phyloP scores from a whole-genome alignment of 2,329 filamentous ascomycete species.

The Phialophora tarda region DNA sequence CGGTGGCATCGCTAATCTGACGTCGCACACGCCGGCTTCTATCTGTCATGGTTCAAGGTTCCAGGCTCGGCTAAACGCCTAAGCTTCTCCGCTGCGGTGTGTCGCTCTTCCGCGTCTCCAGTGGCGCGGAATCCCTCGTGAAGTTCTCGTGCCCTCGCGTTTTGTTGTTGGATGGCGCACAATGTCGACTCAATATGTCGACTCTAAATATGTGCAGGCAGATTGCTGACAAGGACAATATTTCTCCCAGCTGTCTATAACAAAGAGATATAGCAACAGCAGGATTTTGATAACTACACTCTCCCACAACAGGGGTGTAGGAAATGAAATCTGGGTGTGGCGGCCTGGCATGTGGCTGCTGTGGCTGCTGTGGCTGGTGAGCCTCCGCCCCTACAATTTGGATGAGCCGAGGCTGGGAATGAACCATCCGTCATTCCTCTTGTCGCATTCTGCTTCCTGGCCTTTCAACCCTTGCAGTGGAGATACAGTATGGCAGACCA shows the following conservation, averaged over 20 bases:
- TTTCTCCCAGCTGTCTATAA: not conserved
- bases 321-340: conserved; percentile 10
- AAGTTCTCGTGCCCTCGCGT: conserved; percentile 27
- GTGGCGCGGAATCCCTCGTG: conserved; percentile 27
- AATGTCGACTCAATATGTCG: not conserved
- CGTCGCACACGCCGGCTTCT: conserved; percentile 38
- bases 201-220: not conserved
- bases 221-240: not conserved
- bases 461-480: not conserved
- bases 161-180: not conserved
- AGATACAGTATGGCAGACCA: conserved; percentile 44
- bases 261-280: conserved; percentile 2
- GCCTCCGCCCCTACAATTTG: not conserved
- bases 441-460: conserved; percentile 1
- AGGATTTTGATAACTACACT: not conserved
- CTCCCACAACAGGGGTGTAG: not conserved
- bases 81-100: conserved; percentile 17
- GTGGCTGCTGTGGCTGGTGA: not conserved
- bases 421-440: not conserved
- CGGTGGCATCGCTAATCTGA: conserved; percentile 39
- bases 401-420: conserved; percentile 16
- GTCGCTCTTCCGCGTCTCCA: conserved; percentile 23
- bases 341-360: conserved; percentile 3
- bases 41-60: conserved; percentile 37
- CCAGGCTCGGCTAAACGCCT: conserved; percentile 30